Evolutionary conservation across 441 rosid species (phyloP), one percentile per base, ranked within the genome.

Genomic region (Arabidopsis lyrata): DNA sequence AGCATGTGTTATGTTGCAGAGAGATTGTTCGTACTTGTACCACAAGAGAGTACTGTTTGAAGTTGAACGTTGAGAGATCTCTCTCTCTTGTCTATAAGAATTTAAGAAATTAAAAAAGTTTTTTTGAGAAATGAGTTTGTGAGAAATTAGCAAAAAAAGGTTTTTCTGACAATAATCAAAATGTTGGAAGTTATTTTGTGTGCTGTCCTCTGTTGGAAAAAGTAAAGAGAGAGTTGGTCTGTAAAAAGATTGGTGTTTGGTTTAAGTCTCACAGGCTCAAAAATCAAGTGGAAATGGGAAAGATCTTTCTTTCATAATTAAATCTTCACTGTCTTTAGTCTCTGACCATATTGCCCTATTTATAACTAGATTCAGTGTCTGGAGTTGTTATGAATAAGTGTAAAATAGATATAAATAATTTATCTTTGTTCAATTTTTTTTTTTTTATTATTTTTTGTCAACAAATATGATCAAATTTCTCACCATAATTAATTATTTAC

Each of bases 1-100:
- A 22, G 70, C 77, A 56, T 66, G 77, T 74, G 67, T 58, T 66
- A 66, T 49, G 61, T 66, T 66, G 54, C 72, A 74, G 78, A 74
- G 72, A 73, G 61, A 29, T 49, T 24, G 61, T 52, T 74, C 16
- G 73, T 73, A 73, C 41, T 73, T 14, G 58, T 66, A 74, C 47
- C 47, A 66, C 27, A 64, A 29, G 31, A 29, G 31, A 9, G 63
- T 68, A 68, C 58, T 52, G 58, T 68, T 68, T 49, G 8, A 50
- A 52, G 12, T 75, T 75, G 16, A 68, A 67, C 73, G 78, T 73
- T 75, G 68, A 22, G 63, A 57, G 20, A n/a, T 45, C 49, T 36
- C 31, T 56, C 65, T n/a, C n/a, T 57, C 8, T 6, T 56, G 52
- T 64, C 42, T 32, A 3, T 53, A 53, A n/a, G 14, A 1, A 2